Evolutionary conservation across 495 filamentous ascomycete genomes (phyloP), one percentile per base, ranked within the genome.

Genomic region (Tetracladium setigerum): DNA sequence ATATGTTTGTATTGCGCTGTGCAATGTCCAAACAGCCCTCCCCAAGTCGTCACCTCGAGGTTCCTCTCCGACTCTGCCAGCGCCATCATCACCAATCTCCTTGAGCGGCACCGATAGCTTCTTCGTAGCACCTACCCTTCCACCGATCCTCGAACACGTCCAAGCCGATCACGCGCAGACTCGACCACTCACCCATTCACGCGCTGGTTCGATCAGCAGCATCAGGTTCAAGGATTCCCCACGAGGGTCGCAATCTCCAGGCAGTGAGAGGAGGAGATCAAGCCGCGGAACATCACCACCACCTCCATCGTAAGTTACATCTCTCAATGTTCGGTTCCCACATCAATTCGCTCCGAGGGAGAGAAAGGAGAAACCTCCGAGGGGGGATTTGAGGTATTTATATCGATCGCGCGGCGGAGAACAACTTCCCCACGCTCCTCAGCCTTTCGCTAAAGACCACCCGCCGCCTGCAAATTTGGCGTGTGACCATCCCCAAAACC

Each of bases 81-180:
- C 44, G 15, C 53, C 49, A 2, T 36, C 47, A 30, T 47, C 46
- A 13, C 46, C 49, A 11, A 31, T 44, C 27, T 34, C 37, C 0
- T 18, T 47, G n/a, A 37, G 50, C 14, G 12, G 15, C 40, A 33
- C 33, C 16, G 47, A 54, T 6, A 31, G 13, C 7, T 50, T 16
- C 27, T n/a, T 52, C n/a, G 30, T 16, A 39, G 37, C 43, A 12
- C 49, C 46, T 5, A 48, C 46, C 4, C 53, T 59, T 0, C 41
- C 47, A 19, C 47, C 53, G 17, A 59, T 59, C 37, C 46, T 50
- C 39, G 56, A 59, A 43, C 49, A 59, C 30, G 56, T 56, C 36
- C 22, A 47, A 32, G 52, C 53, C 34, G 44, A 56, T 30, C 53
- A 59, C 38, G 32, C n/a, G 32, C 32, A 24, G 34, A 13, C 46